Base-by-base conservation (phyloP, 2,329 filamentous ascomycete species). In the Fusarium sp. region DNA sequence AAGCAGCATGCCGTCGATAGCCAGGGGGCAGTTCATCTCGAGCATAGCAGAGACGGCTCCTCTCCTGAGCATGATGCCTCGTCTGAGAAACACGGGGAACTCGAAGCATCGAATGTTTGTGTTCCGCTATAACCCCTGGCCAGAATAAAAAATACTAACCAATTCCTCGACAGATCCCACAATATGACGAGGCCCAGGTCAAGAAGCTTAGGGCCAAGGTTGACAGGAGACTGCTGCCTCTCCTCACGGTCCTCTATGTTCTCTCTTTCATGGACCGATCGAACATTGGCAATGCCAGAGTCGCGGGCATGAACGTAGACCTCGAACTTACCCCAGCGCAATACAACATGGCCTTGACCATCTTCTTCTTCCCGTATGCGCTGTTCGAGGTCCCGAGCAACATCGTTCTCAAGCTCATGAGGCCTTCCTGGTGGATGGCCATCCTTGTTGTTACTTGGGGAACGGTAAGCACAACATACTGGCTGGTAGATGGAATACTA, bases 311-410 rank as follows among this genome's bases (percentile, higher is more conserved):
- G 78, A 71, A 76, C 2, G 37, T 61, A 0, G 69, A 74, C 30
- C 77, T 79, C 1, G 32, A 58, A 0, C 72, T 79, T 57, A 66
- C 58, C 2, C 50, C 45, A 1, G 84, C 85, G n/a, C 86, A 92
- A 77, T 94, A 92, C 81, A 93, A 92, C 78, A 84, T 82, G 63
- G 81, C 80, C 0, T 76, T 87, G 5, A 84, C 85, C 1, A 80
- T 87, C 6, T 75, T 75, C 59, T 27, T 47, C 4, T 20, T 73
- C 15, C 14, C 69, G n/a, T 73, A 73, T 7, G 65, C 65, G 1
- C 3, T 73, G 5, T 73, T 73, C 4, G 71, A 73, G 11, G 71
- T 73, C 4, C 71, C 71, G 0, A 70, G 66, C 3, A 73, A 73
- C 1, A 68, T 73, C 6, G 17, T 69, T 2, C 71, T 72, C 37